Conservation (phyloP, 495 filamentous ascomycete genomes). For the Neurospora cerealis region DNA sequence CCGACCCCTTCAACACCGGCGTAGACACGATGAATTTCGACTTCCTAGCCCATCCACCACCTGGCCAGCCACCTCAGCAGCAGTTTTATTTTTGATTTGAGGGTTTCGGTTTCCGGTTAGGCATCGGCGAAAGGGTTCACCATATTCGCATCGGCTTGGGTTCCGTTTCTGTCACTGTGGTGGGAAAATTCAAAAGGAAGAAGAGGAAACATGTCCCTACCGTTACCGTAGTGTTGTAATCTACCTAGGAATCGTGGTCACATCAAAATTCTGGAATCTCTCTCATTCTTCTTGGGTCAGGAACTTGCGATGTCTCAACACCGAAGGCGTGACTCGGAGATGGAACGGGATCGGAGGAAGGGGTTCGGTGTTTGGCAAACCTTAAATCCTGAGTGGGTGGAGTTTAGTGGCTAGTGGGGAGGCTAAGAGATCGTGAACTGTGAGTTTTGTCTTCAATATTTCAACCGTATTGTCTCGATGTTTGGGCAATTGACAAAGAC, state of each 20-base stretch:
- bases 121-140: neutral
- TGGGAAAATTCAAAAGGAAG: neutral
- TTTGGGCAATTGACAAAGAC: neutral
- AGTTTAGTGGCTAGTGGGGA: neutral
- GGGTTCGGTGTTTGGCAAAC: neutral
- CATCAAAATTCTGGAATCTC: neutral
- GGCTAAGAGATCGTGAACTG: neutral
- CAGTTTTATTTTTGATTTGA: slow-evolving; percentile 35
- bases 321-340: neutral
- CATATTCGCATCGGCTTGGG: neutral
- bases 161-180: neutral
- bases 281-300: too few relatives aligned
- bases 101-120: neutral
- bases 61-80: slow-evolving; percentile 36
- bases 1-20: slow-evolving; percentile 39
- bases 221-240: neutral
- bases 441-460: neutral
- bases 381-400: neutral
- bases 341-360: neutral
- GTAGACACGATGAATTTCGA: slow-evolving; percentile 42
- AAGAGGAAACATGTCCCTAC: neutral
- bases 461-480: neutral
- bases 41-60: slow-evolving; percentile 38
- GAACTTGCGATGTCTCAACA: too few relatives aligned
- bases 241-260: neutral